A percentile compares a stretch with the other conserved stretches of the same genome.
These are phyloP conservation scores for Thielaviopsis musarum DNA, from an alignment of 2,329 filamentous ascomycete species.

Conservation along the genomic window DNA sequence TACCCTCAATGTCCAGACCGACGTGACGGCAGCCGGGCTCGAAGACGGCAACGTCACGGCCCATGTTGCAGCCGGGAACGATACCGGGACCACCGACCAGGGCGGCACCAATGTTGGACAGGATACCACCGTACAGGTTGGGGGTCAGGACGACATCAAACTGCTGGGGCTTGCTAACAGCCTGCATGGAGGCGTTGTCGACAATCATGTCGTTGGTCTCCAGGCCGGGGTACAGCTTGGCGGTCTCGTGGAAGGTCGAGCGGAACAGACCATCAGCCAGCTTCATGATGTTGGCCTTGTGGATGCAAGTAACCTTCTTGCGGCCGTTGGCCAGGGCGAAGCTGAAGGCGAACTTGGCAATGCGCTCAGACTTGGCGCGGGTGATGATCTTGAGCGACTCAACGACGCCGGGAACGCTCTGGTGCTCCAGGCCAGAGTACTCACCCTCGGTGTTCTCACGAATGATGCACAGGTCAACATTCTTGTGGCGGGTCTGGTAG, in stretches of 20 bases:
- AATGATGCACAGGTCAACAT: constrained; percentile 97
- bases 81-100: constrained; percentile 94
- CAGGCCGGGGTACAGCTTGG: constrained; percentile 88
- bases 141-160: constrained; percentile 99
- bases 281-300: constrained; percentile 99
- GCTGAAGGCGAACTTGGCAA: constrained; percentile 95
- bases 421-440: constrained; percentile 97
- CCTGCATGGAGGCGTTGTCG: constrained; percentile 99
- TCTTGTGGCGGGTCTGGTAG: constrained; percentile 91
- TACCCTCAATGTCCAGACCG: constrained; percentile 98
- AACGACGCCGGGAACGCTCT: constrained; percentile 88
- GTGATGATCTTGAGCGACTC: constrained; percentile 99
- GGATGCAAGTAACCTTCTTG: constrained; percentile 98
- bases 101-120: constrained; percentile 96
- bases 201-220: constrained; percentile 99
- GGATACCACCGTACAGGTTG: constrained; percentile 95
- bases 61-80: constrained; percentile 98
- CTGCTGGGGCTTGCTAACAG: constrained; percentile 87
- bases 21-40: constrained; percentile 99
- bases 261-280: constrained; percentile 97
- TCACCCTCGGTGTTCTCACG: constrained; percentile 99
- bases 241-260: constrained; percentile 84
- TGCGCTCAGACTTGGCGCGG: constrained; percentile 95
- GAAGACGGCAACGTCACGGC: constrained; percentile 92
- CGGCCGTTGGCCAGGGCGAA: constrained; percentile 98